phyloP scores from a whole-genome alignment of 495 filamentous ascomycete genomes.

The Cercophora sp. region DNA sequence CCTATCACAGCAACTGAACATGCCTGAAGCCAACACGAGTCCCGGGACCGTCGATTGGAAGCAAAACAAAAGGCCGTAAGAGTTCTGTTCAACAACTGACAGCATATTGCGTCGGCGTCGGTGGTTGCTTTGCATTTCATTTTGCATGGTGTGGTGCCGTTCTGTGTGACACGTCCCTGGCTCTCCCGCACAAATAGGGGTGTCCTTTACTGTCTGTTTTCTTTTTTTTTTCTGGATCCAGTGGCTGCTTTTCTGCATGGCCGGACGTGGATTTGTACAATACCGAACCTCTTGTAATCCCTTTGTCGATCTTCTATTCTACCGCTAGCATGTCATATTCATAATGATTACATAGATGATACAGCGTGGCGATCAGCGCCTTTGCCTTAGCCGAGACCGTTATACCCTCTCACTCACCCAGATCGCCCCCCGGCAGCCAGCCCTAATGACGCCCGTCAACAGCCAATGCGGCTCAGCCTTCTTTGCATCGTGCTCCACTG shows the following conservation, averaged over 20 bases:
- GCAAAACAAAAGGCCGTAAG: too few relatives aligned
- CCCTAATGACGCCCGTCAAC: constrained; percentile 80
- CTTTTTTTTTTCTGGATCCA: neutral
- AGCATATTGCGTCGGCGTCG: neutral
- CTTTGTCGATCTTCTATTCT: neutral
- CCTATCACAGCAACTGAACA: constrained; percentile 13
- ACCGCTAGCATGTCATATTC: neutral
- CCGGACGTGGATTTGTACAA: too few relatives aligned
- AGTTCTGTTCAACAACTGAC: too few relatives aligned
- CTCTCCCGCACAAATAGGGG: too few relatives aligned
- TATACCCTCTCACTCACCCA: constrained; percentile 85
- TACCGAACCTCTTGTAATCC: neutral
- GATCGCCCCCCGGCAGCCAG: constrained; percentile 86
- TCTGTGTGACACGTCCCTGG: too few relatives aligned
- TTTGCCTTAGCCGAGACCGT: too few relatives aligned
- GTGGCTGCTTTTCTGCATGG: too few relatives aligned
- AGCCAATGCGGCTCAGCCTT: constrained; percentile 83
- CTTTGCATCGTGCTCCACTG: constrained; percentile 86
- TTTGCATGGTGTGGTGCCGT: too few relatives aligned
- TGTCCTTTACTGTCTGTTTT: too few relatives aligned
- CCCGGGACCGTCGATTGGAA: neutral
- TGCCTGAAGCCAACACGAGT: neutral
- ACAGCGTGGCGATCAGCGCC: too few relatives aligned
- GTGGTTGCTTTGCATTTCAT: too few relatives aligned
- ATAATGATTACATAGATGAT: too few relatives aligned